A percentile compares a stretch with the other conserved stretches of the same genome.
Conservation (phyloP, 441 rosid genomes). For the Erysimum cheiri region DNA sequence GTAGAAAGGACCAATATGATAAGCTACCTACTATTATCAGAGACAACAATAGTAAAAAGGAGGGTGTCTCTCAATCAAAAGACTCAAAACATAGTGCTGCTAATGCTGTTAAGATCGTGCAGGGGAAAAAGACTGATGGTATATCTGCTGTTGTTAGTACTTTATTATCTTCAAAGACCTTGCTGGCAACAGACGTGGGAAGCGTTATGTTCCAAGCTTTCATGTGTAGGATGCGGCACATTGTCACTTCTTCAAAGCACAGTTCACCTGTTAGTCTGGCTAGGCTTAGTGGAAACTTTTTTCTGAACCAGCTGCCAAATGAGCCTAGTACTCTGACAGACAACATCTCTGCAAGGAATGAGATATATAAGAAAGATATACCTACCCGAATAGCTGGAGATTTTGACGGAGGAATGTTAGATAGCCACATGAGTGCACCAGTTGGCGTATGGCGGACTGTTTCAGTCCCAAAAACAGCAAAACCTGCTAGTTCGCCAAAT, state of each 20-base stretch:
- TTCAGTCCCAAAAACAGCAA: constrained; percentile 82
- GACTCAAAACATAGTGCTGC: constrained; percentile 65
- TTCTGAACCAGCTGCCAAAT: constrained; percentile 76
- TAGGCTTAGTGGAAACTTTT: constrained; percentile 66
- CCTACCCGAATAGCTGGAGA: constrained; percentile 98
- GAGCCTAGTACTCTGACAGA: constrained; percentile 86
- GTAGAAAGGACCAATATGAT: constrained; percentile 58
- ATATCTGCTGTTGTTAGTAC: constrained; percentile 60
- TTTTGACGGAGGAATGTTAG: constrained; percentile 81
- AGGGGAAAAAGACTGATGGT: constrained; percentile 63
- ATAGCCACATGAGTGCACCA: constrained; percentile 85
- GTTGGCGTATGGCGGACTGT: constrained; percentile 99
- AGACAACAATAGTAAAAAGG: constrained; percentile 57
- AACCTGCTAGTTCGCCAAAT: constrained; percentile 68
- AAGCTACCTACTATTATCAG: constrained; percentile 51
- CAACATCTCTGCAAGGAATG: constrained; percentile 76
- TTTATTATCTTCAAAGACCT: constrained; percentile 68
- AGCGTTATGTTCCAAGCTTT: constrained; percentile 91
- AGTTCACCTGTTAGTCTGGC: constrained; percentile 58
- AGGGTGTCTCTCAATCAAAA: constrained; percentile 55
- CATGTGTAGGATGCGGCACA: constrained; percentile 92
- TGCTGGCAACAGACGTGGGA: constrained; percentile 88
- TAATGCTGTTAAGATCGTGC: constrained; percentile 58
- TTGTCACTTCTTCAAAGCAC: constrained; percentile 58
- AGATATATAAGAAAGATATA: constrained; percentile 85